Evolutionary conservation across 805 yeast species (phyloP).

Genomic region (Lachancea meyersii): DNA sequence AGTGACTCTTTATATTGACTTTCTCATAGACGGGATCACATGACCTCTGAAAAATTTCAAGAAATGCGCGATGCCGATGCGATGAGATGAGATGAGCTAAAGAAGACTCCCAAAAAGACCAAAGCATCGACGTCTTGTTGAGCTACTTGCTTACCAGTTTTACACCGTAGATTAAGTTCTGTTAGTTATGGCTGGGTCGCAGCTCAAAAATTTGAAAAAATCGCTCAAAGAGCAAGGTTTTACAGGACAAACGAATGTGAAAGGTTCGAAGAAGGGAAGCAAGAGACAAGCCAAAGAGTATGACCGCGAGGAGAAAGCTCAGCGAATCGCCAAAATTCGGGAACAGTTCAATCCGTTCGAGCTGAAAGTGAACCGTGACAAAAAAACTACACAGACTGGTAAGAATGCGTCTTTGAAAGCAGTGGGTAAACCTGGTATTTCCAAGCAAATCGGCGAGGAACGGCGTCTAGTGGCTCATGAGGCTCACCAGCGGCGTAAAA

Average conservation of each 20-base stretch:
- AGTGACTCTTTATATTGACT: no score
- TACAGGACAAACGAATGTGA: slow-evolving; percentile 75
- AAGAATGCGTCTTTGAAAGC: slow-evolving; percentile 40
- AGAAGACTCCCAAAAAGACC: background rate
- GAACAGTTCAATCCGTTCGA: slow-evolving; percentile 89
- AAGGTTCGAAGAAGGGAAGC: slow-evolving; percentile 41
- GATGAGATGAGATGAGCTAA: slow-evolving; percentile 21
- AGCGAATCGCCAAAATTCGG: slow-evolving; percentile 55
- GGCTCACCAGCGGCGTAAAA: slow-evolving; percentile 52
- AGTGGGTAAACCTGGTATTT: slow-evolving; percentile 62
- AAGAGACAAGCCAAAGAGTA: slow-evolving; percentile 56
- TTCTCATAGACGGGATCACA: background rate
- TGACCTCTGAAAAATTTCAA: slow-evolving; percentile 8
- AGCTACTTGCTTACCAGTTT: no score
- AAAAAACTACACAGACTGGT: slow-evolving; percentile 39
- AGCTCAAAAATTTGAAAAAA: slow-evolving; percentile 74
- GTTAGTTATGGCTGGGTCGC: slow-evolving; percentile 73
- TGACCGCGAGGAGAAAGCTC: slow-evolving; percentile 61
- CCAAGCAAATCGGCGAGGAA: slow-evolving; percentile 65
- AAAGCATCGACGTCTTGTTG: no score
- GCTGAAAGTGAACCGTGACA: slow-evolving; percentile 59
- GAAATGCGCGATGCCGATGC: slow-evolving; percentile 3
- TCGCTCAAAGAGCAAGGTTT: slow-evolving; percentile 72
- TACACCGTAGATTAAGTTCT: background rate
- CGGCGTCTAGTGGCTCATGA: slow-evolving; percentile 58